Evolutionary conservation across 805 yeast genomes (phyloP).

Genomic region (Candida alai): DNA sequence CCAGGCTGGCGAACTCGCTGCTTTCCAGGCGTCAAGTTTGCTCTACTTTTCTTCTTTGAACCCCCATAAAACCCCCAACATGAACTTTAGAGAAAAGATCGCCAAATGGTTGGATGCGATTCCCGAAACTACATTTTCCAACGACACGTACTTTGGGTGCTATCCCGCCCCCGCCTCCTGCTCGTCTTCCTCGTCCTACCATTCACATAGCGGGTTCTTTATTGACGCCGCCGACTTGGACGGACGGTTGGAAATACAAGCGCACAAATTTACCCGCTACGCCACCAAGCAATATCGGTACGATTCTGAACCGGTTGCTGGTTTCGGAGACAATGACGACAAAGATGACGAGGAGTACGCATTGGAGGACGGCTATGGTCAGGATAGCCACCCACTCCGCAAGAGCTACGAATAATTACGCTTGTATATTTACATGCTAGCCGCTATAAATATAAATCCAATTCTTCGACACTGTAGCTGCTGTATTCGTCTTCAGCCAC

Average conservation of each 20-base stretch:
- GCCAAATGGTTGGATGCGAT: slow-evolving; percentile 57
- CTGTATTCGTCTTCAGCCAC: neutral
- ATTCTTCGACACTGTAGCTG: slow-evolving; percentile 42
- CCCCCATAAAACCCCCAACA: slow-evolving; percentile 59
- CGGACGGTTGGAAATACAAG: slow-evolving; percentile 50
- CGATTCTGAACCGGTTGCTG: slow-evolving; percentile 20
- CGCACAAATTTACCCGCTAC: slow-evolving; percentile 47
- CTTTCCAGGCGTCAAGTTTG: too few species aligned
- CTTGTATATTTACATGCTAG: neutral
- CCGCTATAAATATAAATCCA: slow-evolving; percentile 40
- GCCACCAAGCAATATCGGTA: slow-evolving; percentile 37
- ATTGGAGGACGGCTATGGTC: slow-evolving; percentile 24
- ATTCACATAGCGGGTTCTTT: slow-evolving; percentile 13
- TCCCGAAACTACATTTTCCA: slow-evolving; percentile 34
- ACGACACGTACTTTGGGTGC: slow-evolving; percentile 32
- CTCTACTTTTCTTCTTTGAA: slow-evolving; percentile 39
- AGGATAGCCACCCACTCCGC: slow-evolving; percentile 21
- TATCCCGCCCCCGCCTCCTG: slow-evolving; percentile 45
- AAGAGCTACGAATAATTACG: neutral
- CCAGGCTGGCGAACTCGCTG: neutral
- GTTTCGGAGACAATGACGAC: slow-evolving; percentile 26
- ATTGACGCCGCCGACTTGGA: slow-evolving; percentile 17
- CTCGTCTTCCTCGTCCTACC: slow-evolving; percentile 15
- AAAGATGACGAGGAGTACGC: slow-evolving; percentile 28
- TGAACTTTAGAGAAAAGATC: slow-evolving; percentile 67